phyloP scores from a whole-genome alignment of 306 rosid species.

The Ormosia semicastrata region DNA sequence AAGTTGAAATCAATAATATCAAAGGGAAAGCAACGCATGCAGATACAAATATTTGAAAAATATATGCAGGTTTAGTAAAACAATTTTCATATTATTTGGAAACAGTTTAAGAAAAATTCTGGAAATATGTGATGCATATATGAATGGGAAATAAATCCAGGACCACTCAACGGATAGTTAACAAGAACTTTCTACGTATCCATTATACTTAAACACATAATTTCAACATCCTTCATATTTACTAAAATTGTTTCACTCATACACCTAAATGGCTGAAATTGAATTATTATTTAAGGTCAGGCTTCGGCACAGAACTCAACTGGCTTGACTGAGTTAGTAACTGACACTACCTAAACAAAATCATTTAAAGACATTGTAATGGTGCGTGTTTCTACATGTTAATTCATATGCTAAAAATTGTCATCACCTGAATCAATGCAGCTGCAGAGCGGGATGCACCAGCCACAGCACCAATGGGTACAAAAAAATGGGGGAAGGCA shows the following conservation, averaged over 20 bases:
- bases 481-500: slow-evolving; percentile 73
- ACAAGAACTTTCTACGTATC: background rate
- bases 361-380: background rate
- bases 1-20: background rate
- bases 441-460: slow-evolving; percentile 91
- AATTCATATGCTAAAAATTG: background rate
- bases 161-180: background rate
- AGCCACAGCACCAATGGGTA: slow-evolving; percentile 80
- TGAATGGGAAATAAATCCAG: background rate
- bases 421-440: slow-evolving; percentile 50
- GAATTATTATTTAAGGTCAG: background rate
- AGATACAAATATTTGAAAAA: background rate
- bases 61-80: background rate
- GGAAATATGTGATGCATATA: background rate
- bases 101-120: background rate
- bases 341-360: background rate
- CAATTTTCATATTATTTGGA: background rate
- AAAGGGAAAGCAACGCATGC: background rate
- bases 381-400: background rate
- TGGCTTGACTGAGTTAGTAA: background rate
- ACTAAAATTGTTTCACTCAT: background rate
- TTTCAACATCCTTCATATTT: background rate
- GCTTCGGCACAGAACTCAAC: background rate
- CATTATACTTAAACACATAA: background rate
- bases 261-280: background rate